These are phyloP conservation scores for Zymoseptoria pseudotritici DNA, from an alignment of 2,329 filamentous ascomycete species.

Conservation along the genomic window DNA sequence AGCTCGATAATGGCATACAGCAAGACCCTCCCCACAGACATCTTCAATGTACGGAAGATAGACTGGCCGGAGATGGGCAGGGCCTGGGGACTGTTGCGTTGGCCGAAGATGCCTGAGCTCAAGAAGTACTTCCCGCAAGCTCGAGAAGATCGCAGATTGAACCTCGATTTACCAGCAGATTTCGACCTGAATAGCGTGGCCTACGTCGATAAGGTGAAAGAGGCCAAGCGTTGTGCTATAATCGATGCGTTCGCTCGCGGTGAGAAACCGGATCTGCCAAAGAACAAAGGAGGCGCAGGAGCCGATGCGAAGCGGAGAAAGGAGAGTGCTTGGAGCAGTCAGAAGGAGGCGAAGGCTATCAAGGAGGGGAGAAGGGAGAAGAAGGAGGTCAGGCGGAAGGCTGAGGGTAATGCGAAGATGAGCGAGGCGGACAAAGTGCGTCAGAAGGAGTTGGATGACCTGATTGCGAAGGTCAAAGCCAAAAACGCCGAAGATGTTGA, in stretches of 20 bases:
- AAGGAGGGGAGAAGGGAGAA: constrained; percentile 28
- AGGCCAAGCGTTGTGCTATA: constrained; percentile 35
- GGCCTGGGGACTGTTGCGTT: constrained; percentile 76
- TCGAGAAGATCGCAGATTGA: constrained; percentile 35
- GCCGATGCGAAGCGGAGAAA: constrained; percentile 24
- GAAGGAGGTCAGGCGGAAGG: constrained; percentile 27
- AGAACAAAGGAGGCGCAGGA: constrained; percentile 25
- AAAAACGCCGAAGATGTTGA: constrained; percentile 15
- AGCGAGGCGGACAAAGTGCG: constrained; percentile 23
- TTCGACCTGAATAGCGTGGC: constrained; percentile 34
- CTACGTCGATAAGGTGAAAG: constrained; percentile 40
- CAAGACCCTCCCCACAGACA: constrained; percentile 83
- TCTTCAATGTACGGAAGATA: constrained; percentile 74
- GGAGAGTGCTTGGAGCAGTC: constrained; percentile 31
- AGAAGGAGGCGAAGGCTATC: constrained; percentile 31
- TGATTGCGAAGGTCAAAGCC: constrained; percentile 29
- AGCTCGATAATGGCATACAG: constrained; percentile 88
- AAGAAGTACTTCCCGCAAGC: constrained; percentile 36
- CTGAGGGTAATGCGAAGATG: constrained; percentile 26
- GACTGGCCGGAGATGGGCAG: constrained; percentile 77
- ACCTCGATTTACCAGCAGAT: constrained; percentile 27
- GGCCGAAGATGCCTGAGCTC: constrained; percentile 89
- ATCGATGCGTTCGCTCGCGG: constrained; percentile 23
- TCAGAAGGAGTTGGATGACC: constrained; percentile 26
- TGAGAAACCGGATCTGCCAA: constrained; percentile 16